Conservation (phyloP, 75 land plant genomes). For the Cupressus sempervirens region DNA sequence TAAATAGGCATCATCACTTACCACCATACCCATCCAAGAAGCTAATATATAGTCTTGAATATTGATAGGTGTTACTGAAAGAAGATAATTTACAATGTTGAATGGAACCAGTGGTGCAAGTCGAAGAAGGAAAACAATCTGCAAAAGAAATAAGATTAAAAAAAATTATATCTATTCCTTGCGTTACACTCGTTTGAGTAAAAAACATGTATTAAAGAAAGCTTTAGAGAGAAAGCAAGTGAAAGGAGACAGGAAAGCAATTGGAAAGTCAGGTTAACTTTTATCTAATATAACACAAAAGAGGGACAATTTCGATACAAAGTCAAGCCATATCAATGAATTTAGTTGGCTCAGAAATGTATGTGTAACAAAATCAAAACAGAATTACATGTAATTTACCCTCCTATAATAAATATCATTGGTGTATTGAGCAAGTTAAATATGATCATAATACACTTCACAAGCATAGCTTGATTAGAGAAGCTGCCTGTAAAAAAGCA, state of each 20-base stretch:
- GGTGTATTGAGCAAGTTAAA: neutral
- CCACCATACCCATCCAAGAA: constrained; percentile 50
- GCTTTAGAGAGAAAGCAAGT: neutral
- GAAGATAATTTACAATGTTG: constrained; percentile 37
- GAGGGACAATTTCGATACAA: neutral
- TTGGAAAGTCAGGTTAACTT: neutral
- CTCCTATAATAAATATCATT: neutral
- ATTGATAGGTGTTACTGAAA: constrained; percentile 36
- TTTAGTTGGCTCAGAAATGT: neutral
- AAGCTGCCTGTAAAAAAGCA: neutral
- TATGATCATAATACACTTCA: neutral
- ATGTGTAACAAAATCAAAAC: neutral
- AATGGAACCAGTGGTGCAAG: constrained; percentile 42
- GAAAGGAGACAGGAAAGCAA: neutral
- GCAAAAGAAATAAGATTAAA: constrained; percentile 9
- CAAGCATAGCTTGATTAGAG: neutral
- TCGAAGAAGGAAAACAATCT: constrained; percentile 40
- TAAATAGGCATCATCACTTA: constrained; percentile 9
- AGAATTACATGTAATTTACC: neutral
- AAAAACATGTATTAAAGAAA: neutral
- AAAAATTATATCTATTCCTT: neutral
- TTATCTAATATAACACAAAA: neutral
- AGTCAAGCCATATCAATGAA: neutral
- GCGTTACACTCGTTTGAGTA: neutral
- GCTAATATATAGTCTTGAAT: constrained; percentile 26